These are phyloP conservation scores for Euphorbia celastroides DNA, from an alignment of 441 rosid species.

Conservation along the genomic window DNA sequence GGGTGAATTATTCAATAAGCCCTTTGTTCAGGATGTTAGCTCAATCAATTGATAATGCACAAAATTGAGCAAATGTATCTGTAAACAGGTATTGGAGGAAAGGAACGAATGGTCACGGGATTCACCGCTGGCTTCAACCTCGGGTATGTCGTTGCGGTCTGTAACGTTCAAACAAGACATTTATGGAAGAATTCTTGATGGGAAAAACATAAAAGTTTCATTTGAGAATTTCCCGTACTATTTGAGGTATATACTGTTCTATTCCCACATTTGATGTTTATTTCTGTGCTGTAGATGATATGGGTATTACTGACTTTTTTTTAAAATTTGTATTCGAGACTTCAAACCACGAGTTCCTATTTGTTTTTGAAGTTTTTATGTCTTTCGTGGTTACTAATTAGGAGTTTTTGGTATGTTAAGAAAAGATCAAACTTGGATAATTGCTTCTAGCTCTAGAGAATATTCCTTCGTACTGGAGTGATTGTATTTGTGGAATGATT, in stretches of 20 bases:
- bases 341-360: neutral
- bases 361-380: neutral
- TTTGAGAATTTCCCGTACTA: slow-evolving; percentile 83
- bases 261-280: neutral
- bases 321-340: neutral
- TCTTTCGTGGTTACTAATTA: neutral
- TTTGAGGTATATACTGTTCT: slow-evolving; percentile 45
- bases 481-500: neutral
- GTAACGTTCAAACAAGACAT: slow-evolving; percentile 50
- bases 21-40: slow-evolving; percentile 60
- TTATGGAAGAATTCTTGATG: slow-evolving; percentile 62
- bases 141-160: slow-evolving; percentile 46
- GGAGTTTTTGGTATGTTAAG: neutral
- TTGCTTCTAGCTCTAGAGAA: neutral
- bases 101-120: slow-evolving; percentile 52
- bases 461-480: neutral
- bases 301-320: neutral
- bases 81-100: slow-evolving; percentile 68
- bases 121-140: slow-evolving; percentile 55
- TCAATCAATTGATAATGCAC: slow-evolving; percentile 46
- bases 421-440: neutral
- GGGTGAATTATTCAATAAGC: slow-evolving; percentile 58
- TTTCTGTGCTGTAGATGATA: neutral
- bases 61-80: slow-evolving; percentile 58
- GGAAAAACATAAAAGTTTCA: slow-evolving; percentile 57